These are phyloP conservation scores for Kazachstania psychrophila DNA, from an alignment of 805 yeast genomes.

Conservation along the genomic window DNA sequence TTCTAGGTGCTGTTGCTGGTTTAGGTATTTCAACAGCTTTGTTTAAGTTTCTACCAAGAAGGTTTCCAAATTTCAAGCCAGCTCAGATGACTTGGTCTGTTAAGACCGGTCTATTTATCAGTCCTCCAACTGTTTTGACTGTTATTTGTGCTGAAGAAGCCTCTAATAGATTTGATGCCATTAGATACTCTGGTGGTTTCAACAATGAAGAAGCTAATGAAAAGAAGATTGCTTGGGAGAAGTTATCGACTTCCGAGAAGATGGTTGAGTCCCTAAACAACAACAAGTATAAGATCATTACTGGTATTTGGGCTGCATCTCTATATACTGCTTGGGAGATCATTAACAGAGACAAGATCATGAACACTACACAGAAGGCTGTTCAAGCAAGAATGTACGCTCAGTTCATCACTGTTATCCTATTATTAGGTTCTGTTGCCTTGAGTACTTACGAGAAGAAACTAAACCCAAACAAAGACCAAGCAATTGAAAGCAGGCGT, in stretches of 20 bases:
- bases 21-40: conserved; percentile 45
- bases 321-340: conserved; percentile 69
- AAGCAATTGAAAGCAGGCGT: conserved; percentile 30
- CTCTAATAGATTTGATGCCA: conserved; percentile 55
- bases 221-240: conserved; percentile 44
- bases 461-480: conserved; percentile 35
- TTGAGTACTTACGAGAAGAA: conserved; percentile 57
- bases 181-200: conserved; percentile 42
- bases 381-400: conserved; percentile 91
- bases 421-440: conserved; percentile 61
- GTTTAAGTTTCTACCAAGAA: conserved; percentile 41
- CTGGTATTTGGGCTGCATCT: conserved; percentile 72
- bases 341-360: conserved; percentile 63
- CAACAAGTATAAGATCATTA: conserved; percentile 58
- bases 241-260: conserved; percentile 42
- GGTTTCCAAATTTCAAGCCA: conserved; percentile 37
- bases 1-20: conserved; percentile 53
- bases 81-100: conserved; percentile 43
- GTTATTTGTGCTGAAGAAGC: conserved; percentile 65
- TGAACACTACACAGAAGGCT: conserved; percentile 70
- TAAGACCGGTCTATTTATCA: conserved; percentile 54
- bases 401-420: conserved; percentile 66
- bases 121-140: conserved; percentile 55
- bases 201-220: conserved; percentile 34
- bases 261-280: conserved; percentile 39